phyloP scores from a whole-genome alignment of 2,329 filamentous ascomycete species.

The Fusarium vanettenii region DNA sequence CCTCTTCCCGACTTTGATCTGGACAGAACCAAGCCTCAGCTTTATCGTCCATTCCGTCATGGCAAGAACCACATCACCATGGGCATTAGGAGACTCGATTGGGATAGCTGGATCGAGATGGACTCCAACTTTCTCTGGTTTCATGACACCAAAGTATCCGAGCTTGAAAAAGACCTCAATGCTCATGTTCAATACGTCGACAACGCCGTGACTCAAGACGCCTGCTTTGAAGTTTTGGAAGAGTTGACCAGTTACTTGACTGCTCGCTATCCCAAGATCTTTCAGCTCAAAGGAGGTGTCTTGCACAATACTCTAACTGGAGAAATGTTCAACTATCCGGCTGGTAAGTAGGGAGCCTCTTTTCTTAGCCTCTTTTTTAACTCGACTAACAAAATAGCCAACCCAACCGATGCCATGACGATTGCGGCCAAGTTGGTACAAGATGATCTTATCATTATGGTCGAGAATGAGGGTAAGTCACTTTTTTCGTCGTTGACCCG shows the following conservation, averaged over 20 bases:
- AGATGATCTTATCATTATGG: constrained; percentile 32
- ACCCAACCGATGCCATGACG: constrained; percentile 24
- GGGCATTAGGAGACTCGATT: constrained; percentile 31
- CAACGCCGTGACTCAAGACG: constrained; percentile 22
- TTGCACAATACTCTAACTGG: constrained; percentile 17
- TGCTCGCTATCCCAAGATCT: constrained; percentile 26
- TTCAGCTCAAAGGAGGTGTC: not conserved
- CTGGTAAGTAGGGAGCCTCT: not conserved
- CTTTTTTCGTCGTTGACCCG: not conserved
- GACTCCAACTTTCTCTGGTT: constrained; percentile 31
- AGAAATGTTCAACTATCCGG: constrained; percentile 20
- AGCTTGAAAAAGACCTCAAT: constrained; percentile 22
- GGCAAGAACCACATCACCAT: constrained; percentile 31
- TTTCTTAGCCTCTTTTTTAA: rapidly evolving
- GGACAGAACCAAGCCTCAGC: constrained; percentile 16
- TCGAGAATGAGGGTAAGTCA: constrained; percentile 20
- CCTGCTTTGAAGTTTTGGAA: constrained; percentile 29
- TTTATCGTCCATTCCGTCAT: constrained; percentile 32
- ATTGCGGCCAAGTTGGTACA: constrained; percentile 30
- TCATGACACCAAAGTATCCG: constrained; percentile 29
- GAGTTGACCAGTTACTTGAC: constrained; percentile 24
- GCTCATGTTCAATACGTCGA: constrained; percentile 32
- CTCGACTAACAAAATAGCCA: not conserved
- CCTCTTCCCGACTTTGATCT: constrained; percentile 13
- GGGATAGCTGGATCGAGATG: constrained; percentile 37